Evolutionary conservation across 2,329 filamentous ascomycete genomes (phyloP).

Genomic region (Hypoxylon sp.): DNA sequence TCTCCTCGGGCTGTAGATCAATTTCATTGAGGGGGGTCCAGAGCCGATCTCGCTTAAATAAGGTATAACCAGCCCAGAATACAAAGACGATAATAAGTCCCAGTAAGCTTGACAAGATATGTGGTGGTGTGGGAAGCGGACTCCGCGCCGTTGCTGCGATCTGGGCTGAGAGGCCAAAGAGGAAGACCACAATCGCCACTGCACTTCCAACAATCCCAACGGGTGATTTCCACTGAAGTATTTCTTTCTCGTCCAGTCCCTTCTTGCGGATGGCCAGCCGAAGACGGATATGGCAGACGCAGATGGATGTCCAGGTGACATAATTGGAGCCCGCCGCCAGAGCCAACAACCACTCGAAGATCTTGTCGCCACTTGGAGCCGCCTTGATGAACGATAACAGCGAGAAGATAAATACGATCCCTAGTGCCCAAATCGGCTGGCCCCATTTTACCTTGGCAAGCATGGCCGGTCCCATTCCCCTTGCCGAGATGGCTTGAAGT

Average conservation of each 20-base stretch:
- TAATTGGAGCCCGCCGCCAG: conserved; percentile 59
- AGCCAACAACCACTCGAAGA: conserved; percentile 61
- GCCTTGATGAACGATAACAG: conserved; percentile 59
- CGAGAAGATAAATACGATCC: conserved; percentile 55
- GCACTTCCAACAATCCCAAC: conserved; percentile 48
- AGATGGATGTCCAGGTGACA: conserved; percentile 63
- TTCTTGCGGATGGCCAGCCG: conserved; percentile 56
- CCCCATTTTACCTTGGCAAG: conserved; percentile 50
- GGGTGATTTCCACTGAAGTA: conserved; percentile 47
- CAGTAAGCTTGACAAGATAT: conserved; percentile 46
- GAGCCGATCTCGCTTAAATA: conserved; percentile 33
- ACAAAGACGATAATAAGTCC: conserved; percentile 46
- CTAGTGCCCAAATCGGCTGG: conserved; percentile 58
- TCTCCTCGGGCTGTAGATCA: conserved; percentile 38
- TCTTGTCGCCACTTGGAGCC: conserved; percentile 51
- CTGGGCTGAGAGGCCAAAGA: conserved; percentile 49
- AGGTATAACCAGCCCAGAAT: conserved; percentile 45
- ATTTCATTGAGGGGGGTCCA: conserved; percentile 45
- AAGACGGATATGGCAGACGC: conserved; percentile 60
- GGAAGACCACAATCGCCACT: conserved; percentile 48
- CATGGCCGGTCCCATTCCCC: conserved; percentile 52
- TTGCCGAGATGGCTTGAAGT: conserved; percentile 52
- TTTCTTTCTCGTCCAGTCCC: conserved; percentile 50
- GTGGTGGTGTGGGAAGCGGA: conserved; percentile 35
- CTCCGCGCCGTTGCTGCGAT: conserved; percentile 45